These are phyloP conservation scores for Catharanthus roseus DNA, from an alignment of 257 asterid genomes.

Conservation along the genomic window DNA sequence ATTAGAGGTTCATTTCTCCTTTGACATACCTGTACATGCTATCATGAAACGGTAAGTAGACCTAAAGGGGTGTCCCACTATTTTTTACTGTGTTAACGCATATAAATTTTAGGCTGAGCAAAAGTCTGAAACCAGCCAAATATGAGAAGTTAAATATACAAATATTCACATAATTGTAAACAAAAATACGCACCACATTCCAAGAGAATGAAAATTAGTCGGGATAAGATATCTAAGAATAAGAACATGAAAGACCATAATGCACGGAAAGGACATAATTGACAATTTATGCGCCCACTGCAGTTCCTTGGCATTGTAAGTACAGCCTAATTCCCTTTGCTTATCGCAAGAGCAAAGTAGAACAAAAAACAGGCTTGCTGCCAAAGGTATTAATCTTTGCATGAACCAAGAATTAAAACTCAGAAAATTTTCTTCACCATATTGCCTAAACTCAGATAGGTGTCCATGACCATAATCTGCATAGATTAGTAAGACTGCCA, in stretches of 20 bases:
- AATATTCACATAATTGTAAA: neutral
- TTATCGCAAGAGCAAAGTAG: neutral
- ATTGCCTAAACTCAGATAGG: neutral
- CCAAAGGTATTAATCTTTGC: neutral
- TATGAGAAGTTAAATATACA: neutral
- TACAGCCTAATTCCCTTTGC: neutral
- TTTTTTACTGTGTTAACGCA: slow-evolving; percentile 13
- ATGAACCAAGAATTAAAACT: neutral
- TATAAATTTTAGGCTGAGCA: neutral
- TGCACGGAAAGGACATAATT: slow-evolving; percentile 1
- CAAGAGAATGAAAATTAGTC: neutral
- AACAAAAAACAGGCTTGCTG: neutral
- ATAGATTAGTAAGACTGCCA: neutral
- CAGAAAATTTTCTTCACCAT: neutral
- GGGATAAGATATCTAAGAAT: neutral
- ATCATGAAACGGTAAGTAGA: slow-evolving; percentile 8
- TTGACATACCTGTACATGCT: slow-evolving; percentile 47
- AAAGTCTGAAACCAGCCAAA: neutral
- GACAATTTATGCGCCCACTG: neutral
- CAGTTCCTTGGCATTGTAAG: neutral
- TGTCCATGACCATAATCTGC: neutral
- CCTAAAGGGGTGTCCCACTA: neutral
- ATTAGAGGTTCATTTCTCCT: slow-evolving; percentile 30
- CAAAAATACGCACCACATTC: neutral
- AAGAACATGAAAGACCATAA: neutral